Base-by-base conservation (phyloP, 768 basidiomycete genomes). In the Boletus sensibilis region DNA sequence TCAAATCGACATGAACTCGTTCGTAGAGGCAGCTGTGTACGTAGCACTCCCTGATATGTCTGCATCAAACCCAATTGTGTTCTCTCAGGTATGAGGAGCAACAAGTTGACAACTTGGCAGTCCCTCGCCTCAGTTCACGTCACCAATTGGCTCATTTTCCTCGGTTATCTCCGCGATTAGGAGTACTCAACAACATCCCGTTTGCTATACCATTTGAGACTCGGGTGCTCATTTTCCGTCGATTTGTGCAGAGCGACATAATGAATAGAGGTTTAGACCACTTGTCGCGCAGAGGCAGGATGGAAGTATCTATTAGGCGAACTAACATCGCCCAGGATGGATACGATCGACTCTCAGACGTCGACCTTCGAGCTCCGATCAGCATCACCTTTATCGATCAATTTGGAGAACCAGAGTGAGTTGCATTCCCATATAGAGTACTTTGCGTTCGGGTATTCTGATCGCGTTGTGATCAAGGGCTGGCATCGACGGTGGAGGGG, bases 401-500 rank as follows among this genome's bases (percentile, higher is more conserved):
- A 72, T 94, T 86, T 57, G 92, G 90, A 29, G 79, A 87, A 60
- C 84, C 84, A 62, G 92, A 96, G 92, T 94, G 66, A 71, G 88
- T 76, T 12, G 31, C 13, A 35, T 20, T 21, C 14, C 54, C 46
- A 27, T 45, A 25, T 13, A 14, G 27, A n/a, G 0, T 48, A 29
- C 9, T 31, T 7, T 44, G 45, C 41, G 13, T 42, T 18, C 9
- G 20, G 12, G n/a, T 9, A 20, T 40, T 27, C 49, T 67, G 14
- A 69, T 41, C 10, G 12, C 5, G 4, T 33, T 31, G 2, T 20
- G 13, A 44, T 43, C 3, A 42, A 91, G 90, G 70, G 86, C 88
- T 18, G 96, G 95, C 0, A 96, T 98, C 33, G 96, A 98, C 60
- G 95, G 96, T 2, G 95, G 97, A 3, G 97, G 97, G 0, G 87